Conservation (phyloP, 202 grass and related monocot genomes). For the Hordeum pubiflorum region DNA sequence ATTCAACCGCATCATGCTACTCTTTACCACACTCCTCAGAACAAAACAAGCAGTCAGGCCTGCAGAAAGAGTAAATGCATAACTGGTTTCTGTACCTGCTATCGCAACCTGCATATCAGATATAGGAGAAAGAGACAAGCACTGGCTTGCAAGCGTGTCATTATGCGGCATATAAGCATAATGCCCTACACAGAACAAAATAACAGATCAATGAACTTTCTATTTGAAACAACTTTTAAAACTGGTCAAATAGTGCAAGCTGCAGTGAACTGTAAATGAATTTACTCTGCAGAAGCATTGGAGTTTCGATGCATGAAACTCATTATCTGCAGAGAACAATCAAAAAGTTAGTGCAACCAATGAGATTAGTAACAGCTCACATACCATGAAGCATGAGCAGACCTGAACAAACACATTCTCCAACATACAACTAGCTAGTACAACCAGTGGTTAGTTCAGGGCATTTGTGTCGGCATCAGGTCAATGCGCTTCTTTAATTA, state of each 20-base stretch:
- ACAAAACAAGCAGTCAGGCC: neutral
- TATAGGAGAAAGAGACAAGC: neutral
- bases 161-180: neutral
- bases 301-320: neutral
- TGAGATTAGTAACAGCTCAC: neutral
- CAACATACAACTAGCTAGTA: neutral
- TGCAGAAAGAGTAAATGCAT: neutral
- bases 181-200: neutral
- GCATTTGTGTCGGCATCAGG: neutral
- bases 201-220: neutral
- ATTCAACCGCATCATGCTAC: neutral
- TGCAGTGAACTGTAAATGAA: neutral
- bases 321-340: neutral
- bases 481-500: neutral
- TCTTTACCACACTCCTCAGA: neutral
- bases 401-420: neutral
- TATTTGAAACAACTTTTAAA: neutral
- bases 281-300: neutral
- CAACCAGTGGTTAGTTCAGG: neutral
- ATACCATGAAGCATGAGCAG: neutral
- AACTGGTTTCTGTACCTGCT: conserved; percentile 12
- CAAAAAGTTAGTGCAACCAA: no score
- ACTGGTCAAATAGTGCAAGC: neutral
- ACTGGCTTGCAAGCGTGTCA: neutral
- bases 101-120: neutral